Evolutionary conservation across 2,329 filamentous ascomycete species (phyloP).

Genomic region (Colletotrichum orbiculare): DNA sequence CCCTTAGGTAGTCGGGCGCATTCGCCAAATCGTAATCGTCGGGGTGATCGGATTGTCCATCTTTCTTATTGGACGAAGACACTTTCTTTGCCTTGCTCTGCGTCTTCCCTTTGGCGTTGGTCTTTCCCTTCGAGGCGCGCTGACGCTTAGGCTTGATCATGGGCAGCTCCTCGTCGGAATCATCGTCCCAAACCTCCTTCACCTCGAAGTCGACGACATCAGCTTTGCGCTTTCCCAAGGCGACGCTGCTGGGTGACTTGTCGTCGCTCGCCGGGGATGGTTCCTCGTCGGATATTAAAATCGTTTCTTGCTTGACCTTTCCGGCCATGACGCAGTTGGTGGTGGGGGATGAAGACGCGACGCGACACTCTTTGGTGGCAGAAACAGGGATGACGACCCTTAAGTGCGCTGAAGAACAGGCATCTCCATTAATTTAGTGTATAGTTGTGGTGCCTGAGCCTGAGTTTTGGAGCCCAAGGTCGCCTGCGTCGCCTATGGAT

Average conservation of each 20-base stretch:
- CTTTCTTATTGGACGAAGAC: constrained; percentile 37
- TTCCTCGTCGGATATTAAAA: constrained; percentile 30
- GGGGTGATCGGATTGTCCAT: constrained; percentile 50
- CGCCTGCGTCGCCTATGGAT: no score
- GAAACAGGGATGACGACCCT: no score
- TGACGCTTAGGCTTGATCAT: constrained; percentile 69
- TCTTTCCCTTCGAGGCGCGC: constrained; percentile 48
- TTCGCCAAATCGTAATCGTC: constrained; percentile 62
- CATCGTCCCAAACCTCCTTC: constrained; percentile 66
- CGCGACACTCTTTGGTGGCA: background rate
- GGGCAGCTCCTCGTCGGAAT: constrained; percentile 70
- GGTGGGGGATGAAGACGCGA: constrained; percentile 16
- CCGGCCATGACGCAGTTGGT: constrained; percentile 1
- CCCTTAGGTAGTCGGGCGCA: constrained; percentile 78
- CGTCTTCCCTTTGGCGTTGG: constrained; percentile 45
- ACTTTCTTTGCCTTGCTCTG: constrained; percentile 43
- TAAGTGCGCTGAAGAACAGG: constrained; percentile 9
- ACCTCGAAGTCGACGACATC: constrained; percentile 48
- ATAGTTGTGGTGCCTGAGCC: background rate
- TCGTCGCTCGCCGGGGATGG: constrained; percentile 9
- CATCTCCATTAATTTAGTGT: no score
- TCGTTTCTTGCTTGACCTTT: background rate
- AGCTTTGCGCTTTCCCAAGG: constrained; percentile 51
- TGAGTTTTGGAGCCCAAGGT: background rate
- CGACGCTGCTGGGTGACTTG: constrained; percentile 7